A percentile compares a stretch with the other conserved stretches of the same genome.
phyloP scores from a whole-genome alignment of 2,329 filamentous ascomycete genomes.

The Alternaria sp. region DNA sequence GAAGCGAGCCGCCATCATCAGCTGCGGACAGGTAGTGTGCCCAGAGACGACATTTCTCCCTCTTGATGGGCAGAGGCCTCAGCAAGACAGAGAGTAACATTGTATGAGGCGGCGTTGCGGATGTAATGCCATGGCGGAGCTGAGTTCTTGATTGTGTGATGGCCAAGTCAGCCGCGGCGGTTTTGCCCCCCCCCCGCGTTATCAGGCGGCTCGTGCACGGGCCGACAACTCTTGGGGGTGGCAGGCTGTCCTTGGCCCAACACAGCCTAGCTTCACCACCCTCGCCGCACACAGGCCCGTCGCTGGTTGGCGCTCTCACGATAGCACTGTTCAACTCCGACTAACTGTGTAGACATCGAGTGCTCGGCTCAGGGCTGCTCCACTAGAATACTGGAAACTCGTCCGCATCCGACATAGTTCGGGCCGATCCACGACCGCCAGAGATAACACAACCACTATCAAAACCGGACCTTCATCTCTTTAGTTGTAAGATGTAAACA shows the following conservation, averaged over 20 bases:
- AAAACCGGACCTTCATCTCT: conserved; percentile 1
- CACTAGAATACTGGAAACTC: neutral
- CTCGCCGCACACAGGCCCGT: conserved; percentile 2
- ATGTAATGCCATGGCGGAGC: neutral
- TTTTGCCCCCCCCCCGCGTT: conserved; percentile 13
- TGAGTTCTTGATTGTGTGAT: neutral
- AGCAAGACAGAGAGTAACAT: neutral
- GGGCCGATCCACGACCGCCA: neutral
- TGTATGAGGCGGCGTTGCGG: neutral
- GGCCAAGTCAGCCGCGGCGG: conserved; percentile 9
- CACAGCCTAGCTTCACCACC: neutral
- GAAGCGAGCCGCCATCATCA: conserved; percentile 11
- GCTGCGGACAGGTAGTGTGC: neutral
- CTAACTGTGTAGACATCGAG: conserved; percentile 17
- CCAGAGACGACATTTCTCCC: neutral
- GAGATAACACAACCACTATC: conserved; percentile 9
- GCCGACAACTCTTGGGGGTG: conserved; percentile 4
- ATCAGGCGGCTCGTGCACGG: conserved; percentile 9
- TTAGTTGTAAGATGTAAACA: conserved; percentile 3
- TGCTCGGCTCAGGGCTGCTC: conserved; percentile 11
- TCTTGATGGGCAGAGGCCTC: neutral
- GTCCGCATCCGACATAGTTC: neutral
- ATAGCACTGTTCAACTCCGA: conserved; percentile 1
- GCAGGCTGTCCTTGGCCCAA: conserved; percentile 8
- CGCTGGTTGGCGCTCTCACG: conserved; percentile 8